Evolutionary conservation across 208 protist species (phyloP), one percentile per base, ranked within the genome.

Genomic region (Willaertia magna): DNA sequence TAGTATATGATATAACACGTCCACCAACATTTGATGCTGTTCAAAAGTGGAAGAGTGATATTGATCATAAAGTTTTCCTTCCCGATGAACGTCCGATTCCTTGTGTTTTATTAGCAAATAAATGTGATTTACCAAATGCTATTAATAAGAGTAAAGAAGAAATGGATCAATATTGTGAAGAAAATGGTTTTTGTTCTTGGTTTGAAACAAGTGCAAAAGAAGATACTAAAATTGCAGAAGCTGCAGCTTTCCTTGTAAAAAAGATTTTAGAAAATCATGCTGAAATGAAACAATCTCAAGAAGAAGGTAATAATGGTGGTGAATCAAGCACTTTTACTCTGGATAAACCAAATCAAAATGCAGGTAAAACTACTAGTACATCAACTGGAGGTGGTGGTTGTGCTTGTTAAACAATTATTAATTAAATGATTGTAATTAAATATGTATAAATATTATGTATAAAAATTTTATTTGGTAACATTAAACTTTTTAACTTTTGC

Each of bases 401-500:
- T 44, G 20, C 20, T 44, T 76, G 67, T 44, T 44, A 40, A 76
- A n/a, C 1, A 34, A 34, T 18, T 34, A 34, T 34, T 59, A 59
- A 59, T n/a, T 20, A 1, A n/a, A 59, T 59, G 1, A n/a, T 59
- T 59, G 51, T 22, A n/a, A 59, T 22, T 16, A 20, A 12, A 59
- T 20, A 59, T 1, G 51, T n/a, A 16, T 16, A 74, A 26, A 4
- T 39, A 4, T 9, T 39, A 39, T 74, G 55, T 74, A 74, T n/a
- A 34, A 74, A 18, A 26, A 74, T 78, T 85, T 88, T 90, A 90
- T 74, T 84, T 79, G 30, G 88, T 90, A 0, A 87, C 87, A 48
- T 92, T 90, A 86, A 92, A 97, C 1, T 88, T 90, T 85, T 93
- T 94, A n/a, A 98, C 96, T 75, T 90, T 86, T 82, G 93, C 92